A percentile compares a stretch with the other conserved stretches of the same genome.
Conservation (phyloP, 495 filamentous ascomycete genomes). For the Penicillium cinerascens region DNA sequence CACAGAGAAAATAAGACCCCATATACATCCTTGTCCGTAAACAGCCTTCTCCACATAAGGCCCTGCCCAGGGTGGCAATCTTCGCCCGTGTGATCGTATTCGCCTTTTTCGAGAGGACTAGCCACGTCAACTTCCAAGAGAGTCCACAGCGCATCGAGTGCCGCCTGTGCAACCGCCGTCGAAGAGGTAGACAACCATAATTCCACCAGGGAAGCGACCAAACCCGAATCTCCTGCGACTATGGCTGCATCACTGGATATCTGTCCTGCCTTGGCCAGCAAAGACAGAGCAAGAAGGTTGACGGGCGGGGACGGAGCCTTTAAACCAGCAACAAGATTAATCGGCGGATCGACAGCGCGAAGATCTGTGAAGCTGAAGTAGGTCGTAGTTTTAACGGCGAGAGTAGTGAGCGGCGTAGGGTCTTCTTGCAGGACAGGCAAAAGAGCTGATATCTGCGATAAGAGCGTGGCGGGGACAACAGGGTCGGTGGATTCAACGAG, state of each 20-base stretch:
- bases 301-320: slow-evolving; percentile 58
- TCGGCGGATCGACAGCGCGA: slow-evolving; percentile 41
- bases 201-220: slow-evolving; percentile 59
- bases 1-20: slow-evolving; percentile 59
- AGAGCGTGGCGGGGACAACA: slow-evolving; percentile 36
- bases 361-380: slow-evolving; percentile 45
- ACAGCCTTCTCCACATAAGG: slow-evolving; percentile 68
- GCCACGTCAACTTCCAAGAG: slow-evolving; percentile 65
- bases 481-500: slow-evolving; percentile 36
- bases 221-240: slow-evolving; percentile 59
- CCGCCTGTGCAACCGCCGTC: slow-evolving; percentile 70
- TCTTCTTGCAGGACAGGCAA: slow-evolving; percentile 49
- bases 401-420: slow-evolving; percentile 45
- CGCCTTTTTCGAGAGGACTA: slow-evolving; percentile 40
- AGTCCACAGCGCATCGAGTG: slow-evolving; percentile 60
- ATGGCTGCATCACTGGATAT: slow-evolving; percentile 61
- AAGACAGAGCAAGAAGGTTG: slow-evolving; percentile 64
- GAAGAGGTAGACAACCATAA: slow-evolving; percentile 70
- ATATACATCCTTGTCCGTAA: slow-evolving; percentile 66
- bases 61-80: slow-evolving; percentile 55
- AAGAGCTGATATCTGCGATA: slow-evolving; percentile 45
- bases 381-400: slow-evolving; percentile 36
- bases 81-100: slow-evolving; percentile 34
- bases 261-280: slow-evolving; percentile 68
- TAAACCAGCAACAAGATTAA: slow-evolving; percentile 51